Evolutionary conservation across 495 filamentous ascomycete species (phyloP), one percentile per base, ranked within the genome.

Genomic region (Neurospora discreta): DNA sequence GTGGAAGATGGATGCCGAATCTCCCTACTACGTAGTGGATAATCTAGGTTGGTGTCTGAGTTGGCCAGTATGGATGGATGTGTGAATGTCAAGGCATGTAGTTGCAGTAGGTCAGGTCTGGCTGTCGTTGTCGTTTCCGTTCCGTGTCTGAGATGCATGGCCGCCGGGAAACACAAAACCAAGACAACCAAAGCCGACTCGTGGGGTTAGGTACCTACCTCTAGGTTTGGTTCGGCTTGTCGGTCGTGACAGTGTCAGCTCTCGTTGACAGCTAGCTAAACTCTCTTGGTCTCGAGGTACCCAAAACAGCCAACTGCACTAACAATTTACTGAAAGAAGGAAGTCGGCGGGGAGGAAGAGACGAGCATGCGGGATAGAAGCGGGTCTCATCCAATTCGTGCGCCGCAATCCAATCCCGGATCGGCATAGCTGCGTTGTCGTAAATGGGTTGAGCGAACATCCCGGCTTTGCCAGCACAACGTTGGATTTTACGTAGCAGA

Each of bases 171-270:
- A 78, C 70, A 72, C 69, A 73, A 71, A 77, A 80, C 77, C 78
- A 77, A 80, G 78, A 81, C 72, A 73, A n/a, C n/a, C n/a, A n/a
- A 76, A 77, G 78, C 75, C 78, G 77, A 8, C 33, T 74, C 77
- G 79, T 78, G 77, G 78, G 77, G 79, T 81, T 78, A 74, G 44
- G n/a, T n/a, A n/a, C n/a, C n/a, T n/a, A n/a, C n/a, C n/a, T n/a
- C n/a, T n/a, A n/a, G n/a, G 33, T 36, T 36, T 2, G 33, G 33
- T 36, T 36, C 33, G 4, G 4, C 33, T 36, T 36, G 33, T 5
- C 26, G 73, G 75, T 75, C 72, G 73, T 76, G 75, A 33, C 52
- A 30, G 30, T 65, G 52, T 65, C 52, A 65, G 52, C 52, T 65
- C 52, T 60, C 26, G 26, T 65, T 65, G 26, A 65, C 52, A 65